These are phyloP conservation scores for Cladosporium cucumerinum DNA, from an alignment of 2,329 filamentous ascomycete species.

Conservation along the genomic window DNA sequence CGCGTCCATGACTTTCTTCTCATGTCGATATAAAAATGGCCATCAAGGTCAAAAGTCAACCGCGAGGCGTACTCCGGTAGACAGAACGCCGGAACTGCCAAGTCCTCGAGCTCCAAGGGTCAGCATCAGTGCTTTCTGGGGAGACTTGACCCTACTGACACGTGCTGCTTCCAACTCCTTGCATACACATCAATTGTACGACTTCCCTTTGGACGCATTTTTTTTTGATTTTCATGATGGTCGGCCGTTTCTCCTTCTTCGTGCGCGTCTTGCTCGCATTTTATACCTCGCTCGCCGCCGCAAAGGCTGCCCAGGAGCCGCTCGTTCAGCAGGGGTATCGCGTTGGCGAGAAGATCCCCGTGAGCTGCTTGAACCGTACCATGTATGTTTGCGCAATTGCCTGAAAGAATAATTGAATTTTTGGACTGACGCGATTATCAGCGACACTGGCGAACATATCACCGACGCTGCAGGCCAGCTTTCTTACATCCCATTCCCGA, in stretches of 20 bases:
- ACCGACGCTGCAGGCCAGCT: constrained; percentile 76
- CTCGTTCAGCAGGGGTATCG: constrained; percentile 44
- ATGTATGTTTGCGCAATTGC: constrained; percentile 39
- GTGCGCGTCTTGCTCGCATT: constrained; percentile 32
- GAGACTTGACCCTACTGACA: constrained; percentile 2
- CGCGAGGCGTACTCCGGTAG: not conserved
- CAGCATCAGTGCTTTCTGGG: not conserved
- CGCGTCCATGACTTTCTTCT: not conserved
- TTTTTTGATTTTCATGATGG: constrained; percentile 20
- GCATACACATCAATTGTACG: constrained; percentile 11
- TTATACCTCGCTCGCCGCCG: constrained; percentile 37
- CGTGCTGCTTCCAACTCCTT: constrained; percentile 7
- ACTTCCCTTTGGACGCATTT: constrained; percentile 2
- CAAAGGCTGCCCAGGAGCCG: constrained; percentile 42
- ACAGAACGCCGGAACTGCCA: not conserved
- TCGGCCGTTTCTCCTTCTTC: constrained; percentile 26
- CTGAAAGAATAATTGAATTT: not conserved
- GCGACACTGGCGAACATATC: constrained; percentile 86
- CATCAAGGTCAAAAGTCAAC: not conserved
- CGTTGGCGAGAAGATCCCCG: constrained; percentile 49
- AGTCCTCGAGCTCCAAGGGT: not conserved
- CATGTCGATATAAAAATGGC: not conserved
- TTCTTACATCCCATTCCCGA: constrained; percentile 86
- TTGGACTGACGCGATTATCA: constrained; percentile 36
- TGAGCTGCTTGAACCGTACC: constrained; percentile 51